Percentiles rank a stretch among this genome's conserved stretches.
Evolutionary conservation across 2,329 filamentous ascomycete genomes (phyloP).

Genomic region (Microthyrium microscopicum): DNA sequence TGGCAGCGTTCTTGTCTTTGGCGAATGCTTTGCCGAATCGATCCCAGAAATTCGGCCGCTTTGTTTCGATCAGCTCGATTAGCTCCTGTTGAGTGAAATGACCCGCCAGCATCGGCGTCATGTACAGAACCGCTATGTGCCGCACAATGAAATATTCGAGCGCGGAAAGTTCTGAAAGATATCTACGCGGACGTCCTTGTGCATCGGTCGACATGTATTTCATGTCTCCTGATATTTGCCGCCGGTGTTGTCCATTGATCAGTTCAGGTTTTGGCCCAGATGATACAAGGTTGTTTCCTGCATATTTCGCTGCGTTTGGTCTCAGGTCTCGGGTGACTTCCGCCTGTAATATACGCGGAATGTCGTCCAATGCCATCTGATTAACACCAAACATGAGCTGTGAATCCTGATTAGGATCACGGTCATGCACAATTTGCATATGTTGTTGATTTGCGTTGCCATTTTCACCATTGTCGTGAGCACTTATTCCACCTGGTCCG

Average conservation of each 20-base stretch:
- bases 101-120: conserved; percentile 79
- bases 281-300: conserved; percentile 50
- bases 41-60: conserved; percentile 92
- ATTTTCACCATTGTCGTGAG: not conserved
- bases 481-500: conserved; percentile 46
- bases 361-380: conserved; percentile 86
- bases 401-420: conserved; percentile 45
- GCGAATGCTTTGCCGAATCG: conserved; percentile 95
- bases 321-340: conserved; percentile 87
- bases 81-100: conserved; percentile 92
- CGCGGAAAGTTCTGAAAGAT: conserved; percentile 82
- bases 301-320: conserved; percentile 61
- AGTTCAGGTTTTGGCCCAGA: conserved; percentile 52
- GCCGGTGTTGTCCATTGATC: conserved; percentile 52
- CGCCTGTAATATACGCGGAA: conserved; percentile 85
- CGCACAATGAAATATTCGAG: conserved; percentile 96
- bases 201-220: conserved; percentile 33
- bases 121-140: conserved; percentile 83
- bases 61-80: conserved; percentile 78
- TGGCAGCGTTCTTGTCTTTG: conserved; percentile 68
- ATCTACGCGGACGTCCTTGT: conserved; percentile 12
- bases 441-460: conserved; percentile 30
- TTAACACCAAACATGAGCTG: conserved; percentile 82
- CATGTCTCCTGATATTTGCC: conserved; percentile 43
- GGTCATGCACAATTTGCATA: conserved; percentile 70